Evolutionary conservation across 1,284 basidiomycete species (phyloP).

Genomic region (Cryptococcus maquisensis): DNA sequence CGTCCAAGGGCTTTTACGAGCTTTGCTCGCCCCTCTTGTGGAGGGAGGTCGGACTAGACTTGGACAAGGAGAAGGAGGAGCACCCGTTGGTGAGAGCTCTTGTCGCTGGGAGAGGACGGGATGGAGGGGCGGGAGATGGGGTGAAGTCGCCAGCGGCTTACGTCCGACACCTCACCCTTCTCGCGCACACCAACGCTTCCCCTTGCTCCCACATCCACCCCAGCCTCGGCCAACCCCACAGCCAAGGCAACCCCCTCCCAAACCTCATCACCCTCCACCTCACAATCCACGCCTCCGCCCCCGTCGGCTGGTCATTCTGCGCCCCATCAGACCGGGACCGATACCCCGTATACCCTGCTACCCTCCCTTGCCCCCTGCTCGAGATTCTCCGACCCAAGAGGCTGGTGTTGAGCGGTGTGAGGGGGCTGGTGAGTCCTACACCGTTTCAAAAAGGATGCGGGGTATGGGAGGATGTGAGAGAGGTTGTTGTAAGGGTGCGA

Average conservation of each 20-base stretch:
- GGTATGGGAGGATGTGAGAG: background rate
- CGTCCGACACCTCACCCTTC: background rate
- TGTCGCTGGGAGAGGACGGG: too few relatives aligned
- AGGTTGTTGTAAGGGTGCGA: background rate
- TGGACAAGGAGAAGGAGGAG: background rate
- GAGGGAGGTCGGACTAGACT: background rate
- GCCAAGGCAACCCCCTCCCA: background rate
- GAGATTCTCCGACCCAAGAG: background rate
- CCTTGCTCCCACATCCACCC: background rate
- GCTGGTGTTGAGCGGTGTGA: background rate
- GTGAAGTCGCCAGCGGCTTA: background rate
- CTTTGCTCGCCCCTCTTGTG: background rate
- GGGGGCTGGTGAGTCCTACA: background rate
- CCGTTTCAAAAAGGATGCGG: background rate
- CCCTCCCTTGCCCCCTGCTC: background rate
- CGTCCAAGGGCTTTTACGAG: background rate
- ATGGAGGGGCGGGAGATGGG: background rate
- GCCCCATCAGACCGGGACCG: background rate
- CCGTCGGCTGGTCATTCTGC: slow-evolving; percentile 3
- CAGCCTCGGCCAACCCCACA: background rate
- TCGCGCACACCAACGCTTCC: background rate
- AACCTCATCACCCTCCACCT: slow-evolving; percentile 1
- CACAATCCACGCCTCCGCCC: slow-evolving; percentile 2
- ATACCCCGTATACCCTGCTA: slow-evolving; percentile 3
- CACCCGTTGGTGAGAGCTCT: too few relatives aligned